These are phyloP conservation scores for Aspergillus haitiensis DNA, from an alignment of 495 filamentous ascomycete species.

Conservation along the genomic window DNA sequence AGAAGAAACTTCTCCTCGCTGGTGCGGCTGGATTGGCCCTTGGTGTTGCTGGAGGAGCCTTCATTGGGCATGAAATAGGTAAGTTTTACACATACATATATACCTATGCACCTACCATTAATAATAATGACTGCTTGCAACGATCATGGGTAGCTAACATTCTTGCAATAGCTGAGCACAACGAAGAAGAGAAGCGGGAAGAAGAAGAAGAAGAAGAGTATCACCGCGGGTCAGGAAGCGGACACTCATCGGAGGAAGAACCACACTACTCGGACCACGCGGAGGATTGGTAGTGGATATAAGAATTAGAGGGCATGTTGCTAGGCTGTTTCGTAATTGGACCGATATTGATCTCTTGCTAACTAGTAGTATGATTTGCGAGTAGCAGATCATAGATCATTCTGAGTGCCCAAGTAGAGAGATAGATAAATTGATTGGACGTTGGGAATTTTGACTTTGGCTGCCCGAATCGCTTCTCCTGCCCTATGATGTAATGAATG, in stretches of 20 bases:
- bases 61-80: constrained; percentile 56
- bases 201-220: constrained; percentile 13
- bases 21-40: constrained; percentile 57
- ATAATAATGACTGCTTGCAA: neutral
- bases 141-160: constrained; percentile 2
- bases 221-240: neutral
- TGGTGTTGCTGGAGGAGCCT: constrained; percentile 56
- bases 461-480: neutral
- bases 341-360: neutral
- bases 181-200: constrained; percentile 11
- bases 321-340: neutral
- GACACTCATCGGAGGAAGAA: constrained; percentile 29
- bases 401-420: neutral
- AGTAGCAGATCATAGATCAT: neutral
- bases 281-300: constrained; percentile 1
- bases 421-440: constrained; percentile 3
- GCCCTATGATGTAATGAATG: constrained; percentile 11
- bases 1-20: constrained; percentile 46
- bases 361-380: constrained; percentile 1
- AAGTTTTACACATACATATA: constrained; percentile 21
- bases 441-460: neutral
- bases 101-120: neutral
- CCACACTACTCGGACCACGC: constrained; percentile 44
- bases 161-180: constrained; percentile 11
- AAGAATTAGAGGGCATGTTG: too few relatives aligned